These are phyloP conservation scores for Aureobasidium melanogenum DNA, from an alignment of 2,329 filamentous ascomycete species.

Conservation along the genomic window DNA sequence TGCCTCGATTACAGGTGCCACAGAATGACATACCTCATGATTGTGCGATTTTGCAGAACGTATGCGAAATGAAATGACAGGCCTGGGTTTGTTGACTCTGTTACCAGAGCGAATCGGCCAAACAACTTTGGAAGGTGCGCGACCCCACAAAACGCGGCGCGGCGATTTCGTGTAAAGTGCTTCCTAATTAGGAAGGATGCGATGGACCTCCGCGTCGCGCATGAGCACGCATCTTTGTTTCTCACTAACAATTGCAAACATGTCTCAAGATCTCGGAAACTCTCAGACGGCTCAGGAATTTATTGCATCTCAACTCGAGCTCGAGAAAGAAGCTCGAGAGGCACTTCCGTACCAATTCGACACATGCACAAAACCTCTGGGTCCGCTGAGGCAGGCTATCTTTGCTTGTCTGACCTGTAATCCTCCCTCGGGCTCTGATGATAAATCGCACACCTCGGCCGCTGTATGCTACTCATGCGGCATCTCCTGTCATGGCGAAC, in stretches of 20 bases:
- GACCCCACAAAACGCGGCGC: not conserved
- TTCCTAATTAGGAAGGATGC: not conserved
- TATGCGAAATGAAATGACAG: not conserved
- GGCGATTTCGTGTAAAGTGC: not conserved
- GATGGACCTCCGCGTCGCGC: not conserved
- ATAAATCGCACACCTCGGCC: slow-evolving; percentile 60
- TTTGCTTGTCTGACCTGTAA: slow-evolving; percentile 95
- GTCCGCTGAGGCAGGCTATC: slow-evolving; percentile 75
- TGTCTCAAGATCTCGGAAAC: slow-evolving; percentile 39
- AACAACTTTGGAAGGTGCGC: not conserved
- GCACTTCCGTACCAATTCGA: slow-evolving; percentile 93
- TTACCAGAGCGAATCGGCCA: not conserved
- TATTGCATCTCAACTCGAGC: slow-evolving; percentile 76
- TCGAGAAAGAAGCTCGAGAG: slow-evolving; percentile 93
- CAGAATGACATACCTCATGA: not conserved
- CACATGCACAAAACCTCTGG: slow-evolving; percentile 82
- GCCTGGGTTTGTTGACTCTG: slow-evolving; percentile 1
- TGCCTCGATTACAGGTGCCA: not conserved
- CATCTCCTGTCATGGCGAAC: slow-evolving; percentile 92
- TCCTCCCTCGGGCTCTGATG: slow-evolving; percentile 57
- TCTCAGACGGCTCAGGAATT: slow-evolving; percentile 56
- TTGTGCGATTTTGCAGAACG: not conserved
- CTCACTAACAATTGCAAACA: slow-evolving; percentile 18
- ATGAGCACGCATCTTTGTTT: not conserved
- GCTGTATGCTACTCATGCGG: slow-evolving; percentile 96